Percentiles rank a stretch among this genome's conserved stretches.
These are phyloP conservation scores for Populus pruinosa DNA, from an alignment of 345 rosid species.

Conservation along the genomic window DNA sequence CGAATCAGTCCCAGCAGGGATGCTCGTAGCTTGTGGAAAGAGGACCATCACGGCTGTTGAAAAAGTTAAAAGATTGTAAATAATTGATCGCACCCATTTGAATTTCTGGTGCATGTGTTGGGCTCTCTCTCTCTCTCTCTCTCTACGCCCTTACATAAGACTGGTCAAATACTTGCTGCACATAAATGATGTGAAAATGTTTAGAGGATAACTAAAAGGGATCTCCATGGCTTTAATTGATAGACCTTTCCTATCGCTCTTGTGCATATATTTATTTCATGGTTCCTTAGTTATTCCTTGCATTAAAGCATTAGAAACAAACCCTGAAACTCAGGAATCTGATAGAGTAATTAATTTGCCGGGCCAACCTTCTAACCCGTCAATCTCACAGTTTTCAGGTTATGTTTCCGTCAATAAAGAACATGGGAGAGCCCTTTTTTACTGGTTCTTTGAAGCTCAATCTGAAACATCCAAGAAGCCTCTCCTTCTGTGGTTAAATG, in stretches of 20 bases:
- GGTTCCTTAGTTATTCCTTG: constrained; percentile 1
- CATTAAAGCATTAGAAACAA: constrained; percentile 16
- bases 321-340: constrained; percentile 28
- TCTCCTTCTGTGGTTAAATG: constrained; percentile 68
- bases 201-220: too few species aligned
- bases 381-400: constrained; percentile 60
- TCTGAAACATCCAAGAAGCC: constrained; percentile 49
- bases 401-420: constrained; percentile 51
- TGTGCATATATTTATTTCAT: constrained; percentile 9
- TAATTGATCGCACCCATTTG: too few species aligned
- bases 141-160: too few species aligned
- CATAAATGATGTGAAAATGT: background rate
- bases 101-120: too few species aligned
- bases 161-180: too few species aligned
- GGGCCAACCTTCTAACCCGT: constrained; percentile 44
- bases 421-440: constrained; percentile 61
- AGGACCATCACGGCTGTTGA: too few species aligned
- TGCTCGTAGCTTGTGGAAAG: too few species aligned
- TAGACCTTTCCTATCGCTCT: background rate
- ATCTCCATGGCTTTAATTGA: background rate
- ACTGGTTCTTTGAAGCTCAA: constrained; percentile 69
- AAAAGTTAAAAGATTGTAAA: too few species aligned
- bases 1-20: too few species aligned
- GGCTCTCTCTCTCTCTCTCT: too few species aligned
- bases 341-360: constrained; percentile 49